These are phyloP conservation scores for Pythium phragmitis DNA, from an alignment of 352 stramenopile species.

Conservation along the genomic window DNA sequence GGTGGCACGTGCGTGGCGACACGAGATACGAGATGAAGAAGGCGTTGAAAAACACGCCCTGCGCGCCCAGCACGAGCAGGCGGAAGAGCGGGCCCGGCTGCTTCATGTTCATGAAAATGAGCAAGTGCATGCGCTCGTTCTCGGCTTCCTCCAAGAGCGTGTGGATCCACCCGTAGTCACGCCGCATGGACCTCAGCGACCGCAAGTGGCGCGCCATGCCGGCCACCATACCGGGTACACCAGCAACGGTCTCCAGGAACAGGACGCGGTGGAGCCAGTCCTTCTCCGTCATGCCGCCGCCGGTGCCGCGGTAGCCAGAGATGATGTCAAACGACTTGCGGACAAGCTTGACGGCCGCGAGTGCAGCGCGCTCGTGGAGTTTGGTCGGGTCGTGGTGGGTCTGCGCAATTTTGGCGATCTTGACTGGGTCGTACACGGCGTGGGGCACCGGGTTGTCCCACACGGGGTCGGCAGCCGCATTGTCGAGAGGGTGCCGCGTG, in stretches of 20 bases:
- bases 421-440: slow-evolving; percentile 38
- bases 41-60: slow-evolving; percentile 83
- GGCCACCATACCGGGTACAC: slow-evolving; percentile 71
- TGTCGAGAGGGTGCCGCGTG: slow-evolving; percentile 20
- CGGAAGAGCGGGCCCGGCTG: slow-evolving; percentile 74
- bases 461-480: neutral
- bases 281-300: slow-evolving; percentile 49
- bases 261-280: slow-evolving; percentile 75
- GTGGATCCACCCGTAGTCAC: slow-evolving; percentile 90
- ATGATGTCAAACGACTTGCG: slow-evolving; percentile 49
- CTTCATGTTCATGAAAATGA: slow-evolving; percentile 91
- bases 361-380: slow-evolving; percentile 37
- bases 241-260: slow-evolving; percentile 76
- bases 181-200: slow-evolving; percentile 72
- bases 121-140: slow-evolving; percentile 93
- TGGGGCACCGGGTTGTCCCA: slow-evolving; percentile 49
- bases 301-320: slow-evolving; percentile 47
- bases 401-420: slow-evolving; percentile 33
- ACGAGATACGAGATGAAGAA: slow-evolving; percentile 89
- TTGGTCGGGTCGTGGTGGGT: slow-evolving; percentile 39
- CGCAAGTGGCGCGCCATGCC: slow-evolving; percentile 75
- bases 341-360: slow-evolving; percentile 40
- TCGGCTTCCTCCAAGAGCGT: slow-evolving; percentile 90
- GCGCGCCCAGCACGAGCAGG: slow-evolving; percentile 65
- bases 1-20: slow-evolving; percentile 86